Conservation (phyloP, 2,329 filamentous ascomycete species). For the Fusarium buxicola region DNA sequence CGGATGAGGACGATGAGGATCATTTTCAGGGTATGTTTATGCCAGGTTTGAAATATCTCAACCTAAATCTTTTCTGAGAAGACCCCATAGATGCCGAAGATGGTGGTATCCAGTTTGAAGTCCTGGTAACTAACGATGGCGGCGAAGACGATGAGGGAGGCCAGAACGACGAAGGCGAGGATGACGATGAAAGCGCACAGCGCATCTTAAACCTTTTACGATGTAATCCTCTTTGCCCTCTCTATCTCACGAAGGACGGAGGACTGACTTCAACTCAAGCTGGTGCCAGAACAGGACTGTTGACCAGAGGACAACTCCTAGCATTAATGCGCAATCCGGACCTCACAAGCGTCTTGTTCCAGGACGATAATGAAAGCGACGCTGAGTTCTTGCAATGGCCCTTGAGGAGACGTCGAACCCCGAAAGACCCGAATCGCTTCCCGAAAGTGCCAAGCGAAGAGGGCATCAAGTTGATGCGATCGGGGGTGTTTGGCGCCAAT, state of each 20-base stretch:
- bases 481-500: slow-evolving; percentile 81
- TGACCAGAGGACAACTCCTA: slow-evolving; percentile 54
- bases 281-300: slow-evolving; percentile 44
- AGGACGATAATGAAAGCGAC: slow-evolving; percentile 54
- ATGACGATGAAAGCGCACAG: slow-evolving; percentile 44
- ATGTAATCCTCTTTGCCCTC: slow-evolving; percentile 38
- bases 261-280: slow-evolving; percentile 32
- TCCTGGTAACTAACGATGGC: slow-evolving; percentile 35
- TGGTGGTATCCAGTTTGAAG: slow-evolving; percentile 37
- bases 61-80: background rate
- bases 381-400: slow-evolving; percentile 55
- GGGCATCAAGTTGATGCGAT: slow-evolving; percentile 82
- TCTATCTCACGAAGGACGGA: background rate
- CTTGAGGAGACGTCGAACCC: slow-evolving; percentile 55
- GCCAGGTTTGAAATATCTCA: background rate
- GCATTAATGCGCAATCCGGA: slow-evolving; percentile 55
- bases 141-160: slow-evolving; percentile 42
- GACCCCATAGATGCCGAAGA: slow-evolving; percentile 19
- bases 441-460: slow-evolving; percentile 86
- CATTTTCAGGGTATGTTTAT: slow-evolving; percentile 38
- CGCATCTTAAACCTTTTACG: slow-evolving; percentile 50
- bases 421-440: slow-evolving; percentile 70
- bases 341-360: slow-evolving; percentile 52
- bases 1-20: slow-evolving; percentile 45
- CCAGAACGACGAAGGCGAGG: slow-evolving; percentile 37